Conservation (phyloP, 768 basidiomycete genomes). For the Mycena pura region DNA sequence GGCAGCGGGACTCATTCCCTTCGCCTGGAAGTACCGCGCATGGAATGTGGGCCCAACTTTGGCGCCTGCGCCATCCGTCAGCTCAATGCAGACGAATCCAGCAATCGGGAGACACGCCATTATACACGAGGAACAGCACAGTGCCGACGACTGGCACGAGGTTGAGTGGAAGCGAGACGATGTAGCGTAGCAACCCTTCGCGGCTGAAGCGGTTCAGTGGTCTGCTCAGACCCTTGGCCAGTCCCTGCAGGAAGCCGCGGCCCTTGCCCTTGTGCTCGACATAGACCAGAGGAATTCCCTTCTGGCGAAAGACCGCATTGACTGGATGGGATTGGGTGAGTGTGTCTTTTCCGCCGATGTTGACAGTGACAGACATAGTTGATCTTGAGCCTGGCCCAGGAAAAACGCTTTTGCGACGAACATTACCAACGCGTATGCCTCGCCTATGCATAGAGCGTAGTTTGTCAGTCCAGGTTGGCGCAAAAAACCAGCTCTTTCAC, state of each 20-base stretch:
- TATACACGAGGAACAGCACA: constrained; percentile 62
- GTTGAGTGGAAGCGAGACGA: constrained; percentile 72
- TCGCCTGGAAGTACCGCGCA: constrained; percentile 73
- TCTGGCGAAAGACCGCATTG: constrained; percentile 3
- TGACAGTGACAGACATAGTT: constrained; percentile 40
- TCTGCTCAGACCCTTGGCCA: constrained; percentile 56
- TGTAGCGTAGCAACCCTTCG: constrained; percentile 59
- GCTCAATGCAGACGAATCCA: neutral
- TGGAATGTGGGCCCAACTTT: constrained; percentile 65
- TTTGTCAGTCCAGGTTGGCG: constrained; percentile 48
- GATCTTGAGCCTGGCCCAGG: constrained; percentile 43
- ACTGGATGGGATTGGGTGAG: constrained; percentile 2
- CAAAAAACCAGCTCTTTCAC: too few relatives aligned
- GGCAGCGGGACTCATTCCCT: constrained; percentile 53
- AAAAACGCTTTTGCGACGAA: constrained; percentile 46
- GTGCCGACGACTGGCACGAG: constrained; percentile 71
- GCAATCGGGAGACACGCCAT: constrained; percentile 40
- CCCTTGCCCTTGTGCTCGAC: constrained; percentile 43
- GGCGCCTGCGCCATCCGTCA: constrained; percentile 33
- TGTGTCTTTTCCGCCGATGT: neutral
- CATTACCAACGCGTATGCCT: constrained; percentile 47
- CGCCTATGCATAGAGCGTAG: constrained; percentile 30
- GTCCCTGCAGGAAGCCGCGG: constrained; percentile 45
- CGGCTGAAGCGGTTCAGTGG: constrained; percentile 52
- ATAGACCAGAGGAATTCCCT: constrained; percentile 3